Evolutionary conservation across 1,284 basidiomycete species (phyloP).

Genomic region (Ceratobasidium sp.): DNA sequence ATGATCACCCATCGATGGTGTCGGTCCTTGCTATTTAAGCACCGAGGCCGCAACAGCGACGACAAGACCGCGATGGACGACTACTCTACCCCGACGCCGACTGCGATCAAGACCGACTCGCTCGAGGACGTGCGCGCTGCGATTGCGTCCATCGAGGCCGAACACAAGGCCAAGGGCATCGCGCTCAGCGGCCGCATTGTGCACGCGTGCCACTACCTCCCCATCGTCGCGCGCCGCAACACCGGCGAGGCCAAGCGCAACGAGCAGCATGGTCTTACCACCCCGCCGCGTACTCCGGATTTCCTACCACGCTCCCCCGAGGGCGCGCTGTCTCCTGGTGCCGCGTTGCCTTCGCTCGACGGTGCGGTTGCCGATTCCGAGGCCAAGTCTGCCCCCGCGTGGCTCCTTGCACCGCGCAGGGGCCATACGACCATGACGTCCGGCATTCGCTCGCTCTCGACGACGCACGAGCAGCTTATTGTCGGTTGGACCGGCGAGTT

Average conservation of each 20-base stretch:
- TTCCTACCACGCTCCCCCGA: constrained; percentile 52
- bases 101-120: constrained; percentile 19
- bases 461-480: constrained; percentile 89
- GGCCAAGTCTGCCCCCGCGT: constrained; percentile 59
- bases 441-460: constrained; percentile 87
- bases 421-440: constrained; percentile 97
- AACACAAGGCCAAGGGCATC: constrained; percentile 76
- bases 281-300: constrained; percentile 75
- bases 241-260: constrained; percentile 52
- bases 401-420: constrained; percentile 85
- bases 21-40: constrained; percentile 17
- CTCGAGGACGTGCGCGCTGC: constrained; percentile 57
- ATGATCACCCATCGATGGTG: constrained; percentile 32
- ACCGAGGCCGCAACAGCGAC: not conserved
- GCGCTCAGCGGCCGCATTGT: constrained; percentile 86
- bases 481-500: constrained; percentile 96
- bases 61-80: constrained; percentile 26
- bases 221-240: constrained; percentile 72
- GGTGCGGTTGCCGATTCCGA: constrained; percentile 51
- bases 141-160: constrained; percentile 71
- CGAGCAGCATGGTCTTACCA: constrained; percentile 65
- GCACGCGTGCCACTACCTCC: constrained; percentile 88
- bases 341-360: constrained; percentile 25
- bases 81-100: constrained; percentile 25
- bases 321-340: constrained; percentile 55